Evolutionary conservation across 768 basidiomycete species (phyloP), one percentile per base, ranked within the genome.

Genomic region (Cubamyces sp.): DNA sequence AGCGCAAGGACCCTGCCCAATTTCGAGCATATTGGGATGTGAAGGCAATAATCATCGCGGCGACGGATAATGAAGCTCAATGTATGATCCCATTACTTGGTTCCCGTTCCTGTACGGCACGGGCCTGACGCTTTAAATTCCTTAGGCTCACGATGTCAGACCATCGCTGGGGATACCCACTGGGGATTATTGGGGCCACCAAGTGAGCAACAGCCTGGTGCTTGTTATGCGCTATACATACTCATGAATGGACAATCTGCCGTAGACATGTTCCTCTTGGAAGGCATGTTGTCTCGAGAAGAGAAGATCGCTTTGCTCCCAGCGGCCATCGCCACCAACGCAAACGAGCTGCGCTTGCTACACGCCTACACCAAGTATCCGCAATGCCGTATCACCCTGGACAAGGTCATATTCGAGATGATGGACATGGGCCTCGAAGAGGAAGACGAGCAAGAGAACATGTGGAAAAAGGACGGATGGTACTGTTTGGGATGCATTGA

Each of bases 401-500:
- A 42, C 8, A 34, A 21, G 16, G 16, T 62, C 43, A 23, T 53
- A 37, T 21, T 21, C 56, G 55, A 51, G 16, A 28, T 61, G 51
- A 39, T 67, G 42, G 54, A 63, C 19, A 37, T 58, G n/a, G 49
- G 21, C 19, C 43, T 25, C 18, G 62, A 50, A 34, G 63, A 43
- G 3, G 47, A 51, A 4, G 54, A 30, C 15, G 46, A 37, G 26
- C 55, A 41, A 39, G 53, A 61, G 25, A 55, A 61, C 4, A 43
- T 43, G 0, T 72, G 71, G 71, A 47, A 62, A 8, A 64, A 62
- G 50, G 64, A 69, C 37, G 57, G 54, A 40, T 72, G 69, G 69
- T 72, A 72, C 56, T 72, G 71, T 56, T n/a, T 59, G 1, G 51
- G 25, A n/a, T 72, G 71, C 47, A 21, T 72, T 25, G 28, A 46